A percentile compares a stretch with the other conserved stretches of the same genome.
phyloP scores from a whole-genome alignment of 345 rosid genomes.

The Cardamine occulta region DNA sequence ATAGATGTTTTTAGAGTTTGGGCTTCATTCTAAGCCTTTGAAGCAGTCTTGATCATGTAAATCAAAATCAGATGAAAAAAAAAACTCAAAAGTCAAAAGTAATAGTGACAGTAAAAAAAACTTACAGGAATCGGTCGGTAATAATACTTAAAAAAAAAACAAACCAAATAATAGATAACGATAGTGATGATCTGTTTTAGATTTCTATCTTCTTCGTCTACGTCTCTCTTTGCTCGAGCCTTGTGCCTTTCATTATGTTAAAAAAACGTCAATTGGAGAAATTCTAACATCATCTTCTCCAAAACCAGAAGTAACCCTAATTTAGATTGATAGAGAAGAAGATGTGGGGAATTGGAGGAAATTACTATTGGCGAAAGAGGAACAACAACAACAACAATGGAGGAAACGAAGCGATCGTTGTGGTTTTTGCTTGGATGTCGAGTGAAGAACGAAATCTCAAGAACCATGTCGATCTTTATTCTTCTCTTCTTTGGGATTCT shows the following conservation, averaged over 20 bases:
- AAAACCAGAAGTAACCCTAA: conserved; percentile 8
- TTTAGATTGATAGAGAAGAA: not conserved
- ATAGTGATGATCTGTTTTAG: conserved; percentile 32
- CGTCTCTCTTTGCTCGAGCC: conserved; percentile 43
- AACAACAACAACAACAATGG: conserved; percentile 36
- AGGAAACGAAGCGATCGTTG: conserved; percentile 63
- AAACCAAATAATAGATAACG: conserved; percentile 29
- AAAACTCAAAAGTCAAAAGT: too few species aligned
- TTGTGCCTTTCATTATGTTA: conserved; percentile 32
- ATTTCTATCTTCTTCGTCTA: conserved; percentile 38
- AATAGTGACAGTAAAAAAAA: too few species aligned
- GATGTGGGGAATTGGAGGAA: conserved; percentile 91
- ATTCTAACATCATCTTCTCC: not conserved
- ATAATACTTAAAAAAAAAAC: not conserved
- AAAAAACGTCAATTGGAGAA: not conserved
- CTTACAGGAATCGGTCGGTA: too few species aligned
- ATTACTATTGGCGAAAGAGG: conserved; percentile 72
- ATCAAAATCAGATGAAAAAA: too few species aligned
- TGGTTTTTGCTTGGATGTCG: conserved; percentile 89
- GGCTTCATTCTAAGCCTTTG: too few species aligned
- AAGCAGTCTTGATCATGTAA: too few species aligned
- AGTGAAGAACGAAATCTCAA: conserved; percentile 74
- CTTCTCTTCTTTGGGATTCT: conserved; percentile 74
- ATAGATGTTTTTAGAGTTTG: too few species aligned
- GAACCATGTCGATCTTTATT: conserved; percentile 66